These are phyloP conservation scores for Colletotrichum paranaense DNA, from an alignment of 2,329 filamentous ascomycete genomes.

Conservation along the genomic window DNA sequence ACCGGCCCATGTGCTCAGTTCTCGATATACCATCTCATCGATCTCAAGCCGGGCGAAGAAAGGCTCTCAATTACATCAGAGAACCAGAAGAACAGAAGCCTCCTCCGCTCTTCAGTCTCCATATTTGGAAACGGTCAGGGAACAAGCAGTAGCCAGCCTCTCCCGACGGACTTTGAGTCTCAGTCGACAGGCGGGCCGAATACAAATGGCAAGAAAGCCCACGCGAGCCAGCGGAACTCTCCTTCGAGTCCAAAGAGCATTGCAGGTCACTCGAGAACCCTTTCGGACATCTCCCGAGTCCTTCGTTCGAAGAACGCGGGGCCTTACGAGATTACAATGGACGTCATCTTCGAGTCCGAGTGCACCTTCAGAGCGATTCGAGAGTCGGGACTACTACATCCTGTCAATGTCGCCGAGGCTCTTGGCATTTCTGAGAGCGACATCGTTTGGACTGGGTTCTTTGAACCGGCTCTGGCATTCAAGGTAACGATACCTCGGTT, in stretches of 20 bases:
- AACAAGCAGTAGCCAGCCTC: rapidly evolving
- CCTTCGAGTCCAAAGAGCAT: neutral
- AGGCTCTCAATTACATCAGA: neutral
- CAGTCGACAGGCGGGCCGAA: too few species aligned
- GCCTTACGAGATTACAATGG: constrained; percentile 63
- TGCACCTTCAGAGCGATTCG: constrained; percentile 50
- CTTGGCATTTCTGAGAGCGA: constrained; percentile 43
- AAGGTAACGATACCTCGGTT: constrained; percentile 53
- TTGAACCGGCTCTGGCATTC: constrained; percentile 58
- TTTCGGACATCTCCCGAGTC: constrained; percentile 51
- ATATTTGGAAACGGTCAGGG: neutral
- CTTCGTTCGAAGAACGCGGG: constrained; percentile 63
- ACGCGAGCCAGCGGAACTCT: neutral
- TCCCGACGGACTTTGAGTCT: neutral
- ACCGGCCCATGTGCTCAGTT: constrained; percentile 54
- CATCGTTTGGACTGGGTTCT: constrained; percentile 53
- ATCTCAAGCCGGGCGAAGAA: constrained; percentile 45
- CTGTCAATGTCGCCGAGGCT: constrained; percentile 46
- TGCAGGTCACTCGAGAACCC: neutral
- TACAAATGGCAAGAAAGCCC: neutral
- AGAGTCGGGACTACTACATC: constrained; percentile 47
- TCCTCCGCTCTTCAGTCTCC: neutral
- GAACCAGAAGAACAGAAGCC: too few species aligned
- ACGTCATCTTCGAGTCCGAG: constrained; percentile 57
- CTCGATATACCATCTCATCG: constrained; percentile 61